Evolutionary conservation across 768 basidiomycete genomes (phyloP).

Genomic region (Jaapia argillacea): DNA sequence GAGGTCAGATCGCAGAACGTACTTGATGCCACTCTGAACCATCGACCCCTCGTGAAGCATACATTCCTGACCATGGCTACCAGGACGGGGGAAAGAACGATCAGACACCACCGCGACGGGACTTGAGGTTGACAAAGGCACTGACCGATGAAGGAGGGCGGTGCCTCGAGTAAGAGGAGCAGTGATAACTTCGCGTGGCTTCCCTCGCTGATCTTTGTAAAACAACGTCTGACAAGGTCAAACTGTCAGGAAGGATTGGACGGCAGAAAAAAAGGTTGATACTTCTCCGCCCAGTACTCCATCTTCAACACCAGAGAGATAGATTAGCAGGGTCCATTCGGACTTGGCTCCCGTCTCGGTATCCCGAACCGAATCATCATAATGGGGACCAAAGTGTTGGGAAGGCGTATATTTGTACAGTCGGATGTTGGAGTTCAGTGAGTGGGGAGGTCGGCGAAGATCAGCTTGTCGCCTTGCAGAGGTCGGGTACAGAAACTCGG

Average conservation of each 20-base stretch:
- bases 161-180: conserved; percentile 50
- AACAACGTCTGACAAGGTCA: conserved; percentile 47
- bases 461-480: conserved; percentile 18
- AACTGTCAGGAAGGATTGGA: conserved; percentile 6
- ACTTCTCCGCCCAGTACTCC: conserved; percentile 68
- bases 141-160: conserved; percentile 56
- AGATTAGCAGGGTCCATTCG: conserved; percentile 73
- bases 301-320: conserved; percentile 62
- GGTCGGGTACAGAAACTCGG: conserved; percentile 35
- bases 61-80: conserved; percentile 63
- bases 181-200: conserved; percentile 35
- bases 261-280: conserved; percentile 4
- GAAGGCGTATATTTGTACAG: conserved; percentile 56
- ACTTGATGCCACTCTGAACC: conserved; percentile 56
- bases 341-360: conserved; percentile 48
- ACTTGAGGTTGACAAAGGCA: conserved; percentile 1
- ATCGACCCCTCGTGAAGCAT: conserved; percentile 62
- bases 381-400: conserved; percentile 68
- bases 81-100: conserved; percentile 7
- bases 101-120: no score
- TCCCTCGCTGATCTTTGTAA: conserved; percentile 46
- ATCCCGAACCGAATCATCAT: conserved; percentile 63
- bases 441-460: no score
- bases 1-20: conserved; percentile 61
- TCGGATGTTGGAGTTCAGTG: conserved; percentile 66